Evolutionary conservation across 805 yeast species (phyloP).

Genomic region (Saccharomycopsis sp.): DNA sequence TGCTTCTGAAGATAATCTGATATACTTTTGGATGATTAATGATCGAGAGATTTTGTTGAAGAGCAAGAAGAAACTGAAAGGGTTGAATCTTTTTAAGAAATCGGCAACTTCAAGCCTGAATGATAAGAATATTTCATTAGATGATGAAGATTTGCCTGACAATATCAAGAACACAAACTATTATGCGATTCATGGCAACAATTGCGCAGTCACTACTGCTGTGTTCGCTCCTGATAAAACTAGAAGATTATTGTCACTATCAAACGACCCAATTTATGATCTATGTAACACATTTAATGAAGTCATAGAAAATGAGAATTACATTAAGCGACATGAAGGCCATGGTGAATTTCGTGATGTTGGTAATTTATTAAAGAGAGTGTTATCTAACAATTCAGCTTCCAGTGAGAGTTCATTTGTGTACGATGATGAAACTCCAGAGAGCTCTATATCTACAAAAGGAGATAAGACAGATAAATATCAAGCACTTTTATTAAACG

Average conservation of each 20-base stretch:
- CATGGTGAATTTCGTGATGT: conserved; percentile 10
- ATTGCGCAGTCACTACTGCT: conserved; percentile 66
- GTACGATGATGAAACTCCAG: neutral
- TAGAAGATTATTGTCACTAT: conserved; percentile 52
- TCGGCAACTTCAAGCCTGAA: conserved; percentile 13
- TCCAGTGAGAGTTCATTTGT: neutral
- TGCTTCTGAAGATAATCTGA: conserved; percentile 86
- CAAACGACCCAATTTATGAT: conserved; percentile 78
- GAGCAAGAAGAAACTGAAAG: conserved; percentile 22
- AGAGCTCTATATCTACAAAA: neutral
- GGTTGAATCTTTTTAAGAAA: conserved; percentile 15
- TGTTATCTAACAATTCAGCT: neutral
- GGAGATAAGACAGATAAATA: neutral
- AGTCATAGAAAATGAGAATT: conserved; percentile 25
- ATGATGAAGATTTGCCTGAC: conserved; percentile 26
- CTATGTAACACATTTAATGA: conserved; percentile 28
- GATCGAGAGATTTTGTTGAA: conserved; percentile 26
- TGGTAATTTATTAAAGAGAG: conserved; percentile 3
- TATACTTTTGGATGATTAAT: conserved; percentile 66
- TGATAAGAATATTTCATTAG: conserved; percentile 25
- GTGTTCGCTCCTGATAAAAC: conserved; percentile 71
- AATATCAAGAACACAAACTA: conserved; percentile 50
- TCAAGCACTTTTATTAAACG: neutral
- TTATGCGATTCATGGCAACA: conserved; percentile 71
- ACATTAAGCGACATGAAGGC: conserved; percentile 14